phyloP scores from a whole-genome alignment of 2,329 filamentous ascomycete species.

The Dactylellina haptotyla region DNA sequence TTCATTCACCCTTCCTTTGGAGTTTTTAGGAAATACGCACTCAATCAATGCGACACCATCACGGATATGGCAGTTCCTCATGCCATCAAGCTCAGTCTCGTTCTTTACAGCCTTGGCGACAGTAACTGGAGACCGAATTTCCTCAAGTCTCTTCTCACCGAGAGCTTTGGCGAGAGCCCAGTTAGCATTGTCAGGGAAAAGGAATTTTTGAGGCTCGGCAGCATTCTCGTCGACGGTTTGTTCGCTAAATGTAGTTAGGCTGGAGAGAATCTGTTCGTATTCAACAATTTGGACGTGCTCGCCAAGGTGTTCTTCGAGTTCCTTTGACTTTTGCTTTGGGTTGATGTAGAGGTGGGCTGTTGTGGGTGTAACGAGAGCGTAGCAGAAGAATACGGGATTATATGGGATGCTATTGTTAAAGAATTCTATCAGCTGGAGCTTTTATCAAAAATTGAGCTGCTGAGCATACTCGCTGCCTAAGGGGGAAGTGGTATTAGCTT shows the following conservation, averaged over 20 bases:
- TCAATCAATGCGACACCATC: conserved; percentile 90
- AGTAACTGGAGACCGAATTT: conserved; percentile 83
- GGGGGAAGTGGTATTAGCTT: neutral
- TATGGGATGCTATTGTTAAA: conserved; percentile 76
- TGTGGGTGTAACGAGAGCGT: conserved; percentile 83
- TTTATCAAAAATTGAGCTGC: neutral
- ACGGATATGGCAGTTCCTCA: conserved; percentile 91
- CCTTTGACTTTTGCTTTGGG: conserved; percentile 75
- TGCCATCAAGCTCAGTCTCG: conserved; percentile 84
- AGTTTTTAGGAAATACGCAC: conserved; percentile 36
- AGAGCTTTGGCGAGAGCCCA: conserved; percentile 90
- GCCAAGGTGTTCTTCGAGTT: conserved; percentile 75
- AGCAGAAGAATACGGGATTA: conserved; percentile 98
- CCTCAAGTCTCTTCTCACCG: conserved; percentile 84
- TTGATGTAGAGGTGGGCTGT: conserved; percentile 86
- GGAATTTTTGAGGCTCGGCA: conserved; percentile 69
- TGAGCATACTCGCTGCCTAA: conserved; percentile 43
- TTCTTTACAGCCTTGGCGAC: conserved; percentile 97
- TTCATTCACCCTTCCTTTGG: neutral
- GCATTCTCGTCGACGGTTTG: conserved; percentile 59
- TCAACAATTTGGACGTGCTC: conserved; percentile 78
- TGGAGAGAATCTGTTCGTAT: conserved; percentile 82
- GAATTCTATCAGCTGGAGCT: neutral
- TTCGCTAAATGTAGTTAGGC: conserved; percentile 72
- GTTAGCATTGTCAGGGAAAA: conserved; percentile 86